phyloP scores from a whole-genome alignment of 2,329 filamentous ascomycete species.

The Davidsoniella virescens region DNA sequence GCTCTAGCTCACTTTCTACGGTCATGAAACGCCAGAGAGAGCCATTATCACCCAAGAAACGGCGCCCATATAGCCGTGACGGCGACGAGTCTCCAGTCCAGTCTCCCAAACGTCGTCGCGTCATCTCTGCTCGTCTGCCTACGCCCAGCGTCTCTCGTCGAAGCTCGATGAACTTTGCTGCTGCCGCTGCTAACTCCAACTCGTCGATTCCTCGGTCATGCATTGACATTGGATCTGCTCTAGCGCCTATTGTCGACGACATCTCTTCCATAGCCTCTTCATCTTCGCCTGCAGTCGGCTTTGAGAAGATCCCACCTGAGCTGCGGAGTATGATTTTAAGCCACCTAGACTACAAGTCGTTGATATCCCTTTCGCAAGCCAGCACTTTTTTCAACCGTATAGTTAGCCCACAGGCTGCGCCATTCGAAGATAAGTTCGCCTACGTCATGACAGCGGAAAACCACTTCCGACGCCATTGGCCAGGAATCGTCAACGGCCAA shows the following conservation, averaged over 20 bases:
- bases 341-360: slow-evolving; percentile 25
- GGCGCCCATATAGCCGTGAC: slow-evolving; percentile 2
- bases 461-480: slow-evolving; percentile 25
- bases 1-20: slow-evolving; percentile 2
- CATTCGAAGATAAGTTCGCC: slow-evolving; percentile 22
- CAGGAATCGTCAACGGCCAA: slow-evolving; percentile 17
- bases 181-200: neutral
- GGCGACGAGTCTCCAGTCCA: slow-evolving; percentile 5
- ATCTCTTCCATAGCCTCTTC: neutral
- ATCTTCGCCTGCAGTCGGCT: neutral
- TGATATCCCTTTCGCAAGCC: slow-evolving; percentile 24
- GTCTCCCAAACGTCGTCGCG: slow-evolving; percentile 8
- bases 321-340: slow-evolving; percentile 22
- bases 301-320: slow-evolving; percentile 22
- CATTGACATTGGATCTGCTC: slow-evolving; percentile 9
- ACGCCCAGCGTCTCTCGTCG: slow-evolving; percentile 11
- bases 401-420: slow-evolving; percentile 21
- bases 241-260: slow-evolving; percentile 6
- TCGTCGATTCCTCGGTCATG: slow-evolving; percentile 10
- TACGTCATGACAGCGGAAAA: slow-evolving; percentile 27
- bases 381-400: slow-evolving; percentile 21
- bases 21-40: slow-evolving; percentile 1
- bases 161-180: slow-evolving; percentile 10
- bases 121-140: slow-evolving; percentile 8
- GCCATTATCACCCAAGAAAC: slow-evolving; percentile 1